These are phyloP conservation scores for Phytophthora meadii DNA, from an alignment of 352 stramenopile genomes.

Conservation along the genomic window DNA sequence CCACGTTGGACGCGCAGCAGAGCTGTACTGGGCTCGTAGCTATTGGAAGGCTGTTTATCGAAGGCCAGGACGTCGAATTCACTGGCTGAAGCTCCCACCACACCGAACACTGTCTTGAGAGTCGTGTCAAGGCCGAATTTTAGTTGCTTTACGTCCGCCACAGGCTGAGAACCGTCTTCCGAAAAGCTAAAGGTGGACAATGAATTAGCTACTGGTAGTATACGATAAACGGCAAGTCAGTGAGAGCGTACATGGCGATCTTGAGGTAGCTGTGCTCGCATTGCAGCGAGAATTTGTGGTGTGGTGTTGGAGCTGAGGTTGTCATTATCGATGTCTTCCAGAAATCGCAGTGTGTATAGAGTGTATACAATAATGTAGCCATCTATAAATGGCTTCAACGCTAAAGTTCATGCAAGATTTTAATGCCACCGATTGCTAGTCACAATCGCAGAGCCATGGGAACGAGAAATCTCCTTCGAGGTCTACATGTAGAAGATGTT, in stretches of 20 bases:
- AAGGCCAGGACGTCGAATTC: conserved; percentile 76
- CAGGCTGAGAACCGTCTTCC: conserved; percentile 46
- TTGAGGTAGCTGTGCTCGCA: conserved; percentile 60
- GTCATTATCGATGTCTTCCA: background rate
- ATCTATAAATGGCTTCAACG: conserved; percentile 2
- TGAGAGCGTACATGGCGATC: conserved; percentile 65
- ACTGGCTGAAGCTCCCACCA: conserved; percentile 60
- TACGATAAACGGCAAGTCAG: background rate
- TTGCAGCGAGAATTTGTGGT: conserved; percentile 82
- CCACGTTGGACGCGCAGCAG: conserved; percentile 68
- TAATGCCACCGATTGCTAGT: too few species aligned
- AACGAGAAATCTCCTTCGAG: too few species aligned
- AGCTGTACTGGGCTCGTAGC: conserved; percentile 56
- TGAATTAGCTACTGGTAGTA: background rate
- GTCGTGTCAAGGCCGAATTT: conserved; percentile 81
- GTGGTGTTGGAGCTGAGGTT: conserved; percentile 24
- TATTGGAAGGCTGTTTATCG: conserved; percentile 30
- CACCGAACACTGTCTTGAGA: conserved; percentile 72
- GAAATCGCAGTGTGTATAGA: background rate
- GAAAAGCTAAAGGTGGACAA: conserved; percentile 48
- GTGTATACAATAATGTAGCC: background rate
- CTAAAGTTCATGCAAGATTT: too few species aligned
- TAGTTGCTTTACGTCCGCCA: conserved; percentile 66
- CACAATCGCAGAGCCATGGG: too few species aligned
- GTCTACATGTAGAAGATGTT: too few species aligned